Conservation (phyloP, 1,139 yeast species). For the Blastobotrys illinoisensis region DNA sequence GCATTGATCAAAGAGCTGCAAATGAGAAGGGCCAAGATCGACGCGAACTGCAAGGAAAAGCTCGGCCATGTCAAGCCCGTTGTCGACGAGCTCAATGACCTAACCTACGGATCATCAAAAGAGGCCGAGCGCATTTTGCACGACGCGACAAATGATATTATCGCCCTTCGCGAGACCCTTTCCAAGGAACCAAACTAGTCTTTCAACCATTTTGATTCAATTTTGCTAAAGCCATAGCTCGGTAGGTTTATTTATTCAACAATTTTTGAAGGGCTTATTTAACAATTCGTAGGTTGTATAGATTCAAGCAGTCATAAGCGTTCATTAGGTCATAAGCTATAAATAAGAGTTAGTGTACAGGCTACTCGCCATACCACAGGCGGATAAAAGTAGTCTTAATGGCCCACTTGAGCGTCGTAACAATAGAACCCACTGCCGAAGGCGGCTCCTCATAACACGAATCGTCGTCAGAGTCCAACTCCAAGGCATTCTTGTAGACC, state of each 20-base stretch:
- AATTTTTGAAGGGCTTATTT: too few species aligned
- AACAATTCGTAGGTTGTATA: too few species aligned
- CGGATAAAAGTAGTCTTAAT: background rate
- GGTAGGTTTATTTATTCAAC: too few species aligned
- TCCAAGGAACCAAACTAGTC: background rate
- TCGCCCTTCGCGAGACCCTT: background rate
- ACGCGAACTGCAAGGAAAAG: constrained; percentile 4
- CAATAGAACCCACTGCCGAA: background rate
- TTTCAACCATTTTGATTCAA: too few species aligned
- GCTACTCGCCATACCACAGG: background rate
- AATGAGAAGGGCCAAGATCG: background rate
- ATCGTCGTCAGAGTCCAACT: constrained; percentile 4
- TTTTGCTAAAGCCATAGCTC: too few species aligned
- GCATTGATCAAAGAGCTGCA: constrained; percentile 5
- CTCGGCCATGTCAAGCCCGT: constrained; percentile 2
- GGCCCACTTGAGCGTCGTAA: constrained; percentile 1
- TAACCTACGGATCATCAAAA: constrained; percentile 6
- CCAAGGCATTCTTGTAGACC: constrained; percentile 3
- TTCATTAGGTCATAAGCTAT: background rate
- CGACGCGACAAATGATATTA: background rate
- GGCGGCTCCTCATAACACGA: background rate
- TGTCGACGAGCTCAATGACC: constrained; percentile 13
- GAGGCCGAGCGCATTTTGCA: background rate
- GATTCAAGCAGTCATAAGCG: background rate
- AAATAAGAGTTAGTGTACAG: background rate